A percentile compares a stretch with the other conserved stretches of the same genome.
These are phyloP conservation scores for Fusarium succisae DNA, from an alignment of 2,329 filamentous ascomycete species.

Conservation along the genomic window DNA sequence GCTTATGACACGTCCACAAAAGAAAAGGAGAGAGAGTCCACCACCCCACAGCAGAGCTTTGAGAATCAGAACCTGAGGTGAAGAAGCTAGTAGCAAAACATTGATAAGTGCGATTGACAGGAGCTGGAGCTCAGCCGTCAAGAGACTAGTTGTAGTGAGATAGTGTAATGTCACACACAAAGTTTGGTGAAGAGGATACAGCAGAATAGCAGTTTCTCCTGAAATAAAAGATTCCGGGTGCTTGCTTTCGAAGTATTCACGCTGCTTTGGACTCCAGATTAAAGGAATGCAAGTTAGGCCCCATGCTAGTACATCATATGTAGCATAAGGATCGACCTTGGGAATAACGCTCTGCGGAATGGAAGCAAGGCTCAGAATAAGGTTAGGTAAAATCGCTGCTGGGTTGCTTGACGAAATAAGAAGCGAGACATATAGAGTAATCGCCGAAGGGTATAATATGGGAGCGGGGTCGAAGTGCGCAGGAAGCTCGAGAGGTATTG, in stretches of 20 bases:
- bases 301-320: conserved; percentile 81
- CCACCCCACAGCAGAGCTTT: conserved; percentile 87
- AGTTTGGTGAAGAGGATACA: conserved; percentile 87
- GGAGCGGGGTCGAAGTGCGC: conserved; percentile 89
- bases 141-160: conserved; percentile 87
- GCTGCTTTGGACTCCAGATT: conserved; percentile 40
- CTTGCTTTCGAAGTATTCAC: conserved; percentile 48
- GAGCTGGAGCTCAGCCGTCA: conserved; percentile 87
- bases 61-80: conserved; percentile 85
- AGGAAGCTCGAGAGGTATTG: conserved; percentile 66
- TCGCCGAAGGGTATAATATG: conserved; percentile 82
- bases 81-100: conserved; percentile 77
- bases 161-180: conserved; percentile 78
- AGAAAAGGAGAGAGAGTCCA: conserved; percentile 78
- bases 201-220: conserved; percentile 67
- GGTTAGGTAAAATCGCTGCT: conserved; percentile 75
- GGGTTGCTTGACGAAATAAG: conserved; percentile 73
- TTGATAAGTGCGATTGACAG: conserved; percentile 86
- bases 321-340: conserved; percentile 62
- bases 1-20: conserved; percentile 77
- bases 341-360: conserved; percentile 80
- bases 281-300: conserved; percentile 76
- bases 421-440: conserved; percentile 81
- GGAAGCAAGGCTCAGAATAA: conserved; percentile 82
- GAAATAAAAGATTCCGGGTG: conserved; percentile 49